phyloP scores from a whole-genome alignment of 2,329 filamentous ascomycete genomes.

The Cryphonectria carpinicola region DNA sequence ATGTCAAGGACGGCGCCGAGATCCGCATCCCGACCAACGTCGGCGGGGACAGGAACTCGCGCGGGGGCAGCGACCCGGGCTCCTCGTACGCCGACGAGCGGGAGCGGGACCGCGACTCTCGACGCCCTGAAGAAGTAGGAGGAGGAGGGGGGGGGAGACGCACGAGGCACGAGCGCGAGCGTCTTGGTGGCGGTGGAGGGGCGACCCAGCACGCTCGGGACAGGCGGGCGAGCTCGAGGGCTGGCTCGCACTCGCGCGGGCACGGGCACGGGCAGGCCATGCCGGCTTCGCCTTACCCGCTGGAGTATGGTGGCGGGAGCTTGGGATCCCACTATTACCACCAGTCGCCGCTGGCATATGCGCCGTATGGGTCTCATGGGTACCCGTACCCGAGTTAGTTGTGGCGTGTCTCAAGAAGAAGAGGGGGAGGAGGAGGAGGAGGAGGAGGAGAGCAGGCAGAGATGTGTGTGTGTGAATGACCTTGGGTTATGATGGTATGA shows the following conservation, averaged over 20 bases:
- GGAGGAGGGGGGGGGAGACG: conserved; percentile 39
- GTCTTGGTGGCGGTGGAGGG: conserved; percentile 39
- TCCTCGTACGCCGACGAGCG: conserved; percentile 53
- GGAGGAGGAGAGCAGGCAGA: neutral
- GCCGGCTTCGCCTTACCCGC: neutral
- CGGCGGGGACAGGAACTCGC: conserved; percentile 47
- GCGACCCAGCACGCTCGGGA: conserved; percentile 45
- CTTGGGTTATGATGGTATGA: conserved; percentile 18
- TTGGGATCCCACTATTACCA: neutral
- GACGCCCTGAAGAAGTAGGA: too few species aligned
- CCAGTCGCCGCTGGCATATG: conserved; percentile 18
- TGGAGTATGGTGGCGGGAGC: conserved; percentile 20
- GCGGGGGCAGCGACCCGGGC: conserved; percentile 23
- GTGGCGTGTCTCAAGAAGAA: neutral
- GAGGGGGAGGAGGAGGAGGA: neutral
- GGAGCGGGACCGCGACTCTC: conserved; percentile 36
- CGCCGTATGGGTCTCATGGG: conserved; percentile 25
- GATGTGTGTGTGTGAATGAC: conserved; percentile 11
- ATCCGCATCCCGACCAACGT: conserved; percentile 55
- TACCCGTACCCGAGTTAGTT: conserved; percentile 23
- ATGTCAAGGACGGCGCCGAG: conserved; percentile 62
- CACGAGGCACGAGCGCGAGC: conserved; percentile 34
- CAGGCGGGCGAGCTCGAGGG: conserved; percentile 53
- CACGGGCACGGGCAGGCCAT: conserved; percentile 10
- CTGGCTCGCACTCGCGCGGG: conserved; percentile 47